Conservation (phyloP, 352 stramenopile species). For the Pythium aristosporum region DNA sequence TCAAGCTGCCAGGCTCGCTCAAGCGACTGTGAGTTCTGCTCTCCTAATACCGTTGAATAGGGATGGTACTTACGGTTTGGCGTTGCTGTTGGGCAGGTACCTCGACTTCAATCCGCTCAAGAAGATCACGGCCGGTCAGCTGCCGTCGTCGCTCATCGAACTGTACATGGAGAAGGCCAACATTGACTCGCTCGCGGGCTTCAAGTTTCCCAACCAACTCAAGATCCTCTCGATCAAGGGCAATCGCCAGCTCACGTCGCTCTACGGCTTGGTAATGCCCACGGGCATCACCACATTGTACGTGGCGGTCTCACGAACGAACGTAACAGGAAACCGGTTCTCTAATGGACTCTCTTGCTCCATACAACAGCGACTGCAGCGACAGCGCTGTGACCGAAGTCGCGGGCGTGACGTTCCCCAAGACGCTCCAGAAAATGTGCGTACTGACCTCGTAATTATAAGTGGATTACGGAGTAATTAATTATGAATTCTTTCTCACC, state of each 20-base stretch:
- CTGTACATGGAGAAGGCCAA: constrained; percentile 19
- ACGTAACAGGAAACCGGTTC: too few relatives aligned
- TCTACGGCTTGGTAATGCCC: constrained; percentile 45
- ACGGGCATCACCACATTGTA: constrained; percentile 32
- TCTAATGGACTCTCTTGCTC: background rate
- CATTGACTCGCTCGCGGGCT: constrained; percentile 15
- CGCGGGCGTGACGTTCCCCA: constrained; percentile 29
- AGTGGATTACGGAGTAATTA: too few relatives aligned
- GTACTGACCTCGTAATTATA: background rate
- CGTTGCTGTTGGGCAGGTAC: background rate
- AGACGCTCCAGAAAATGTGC: constrained; percentile 41
- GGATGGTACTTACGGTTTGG: background rate
- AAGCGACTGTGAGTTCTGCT: constrained; percentile 28
- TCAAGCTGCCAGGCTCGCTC: constrained; percentile 30
- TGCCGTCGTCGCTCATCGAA: constrained; percentile 11
- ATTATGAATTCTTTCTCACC: constrained; percentile 22
- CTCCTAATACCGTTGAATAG: background rate
- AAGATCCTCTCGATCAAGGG: constrained; percentile 35
- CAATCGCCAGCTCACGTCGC: constrained; percentile 40
- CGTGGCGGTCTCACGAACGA: background rate
- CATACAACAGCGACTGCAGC: constrained; percentile 17
- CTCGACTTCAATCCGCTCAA: constrained; percentile 20
- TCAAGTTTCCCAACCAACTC: constrained; percentile 23
- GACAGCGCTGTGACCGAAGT: constrained; percentile 25
- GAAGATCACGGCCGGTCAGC: background rate